Evolutionary conservation across 1,284 basidiomycete species (phyloP).

Genomic region (Sporisorium exsertum): DNA sequence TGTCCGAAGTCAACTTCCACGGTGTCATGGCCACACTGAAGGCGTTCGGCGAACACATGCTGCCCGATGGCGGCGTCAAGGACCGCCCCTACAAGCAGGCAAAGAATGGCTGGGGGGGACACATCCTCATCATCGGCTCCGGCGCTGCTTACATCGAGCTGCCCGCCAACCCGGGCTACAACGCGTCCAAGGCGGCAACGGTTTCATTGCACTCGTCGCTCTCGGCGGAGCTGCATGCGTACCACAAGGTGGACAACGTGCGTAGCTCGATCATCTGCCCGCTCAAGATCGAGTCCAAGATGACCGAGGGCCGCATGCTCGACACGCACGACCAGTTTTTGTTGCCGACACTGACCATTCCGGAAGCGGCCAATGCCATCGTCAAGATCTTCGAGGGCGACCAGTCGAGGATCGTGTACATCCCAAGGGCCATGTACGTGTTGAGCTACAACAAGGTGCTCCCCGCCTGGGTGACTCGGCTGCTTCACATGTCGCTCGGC

Average conservation of each 20-base stretch:
- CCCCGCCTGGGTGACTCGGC: constrained; percentile 34
- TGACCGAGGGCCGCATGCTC: constrained; percentile 57
- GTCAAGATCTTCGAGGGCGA: constrained; percentile 50
- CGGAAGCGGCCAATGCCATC: constrained; percentile 49
- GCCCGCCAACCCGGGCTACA: constrained; percentile 52
- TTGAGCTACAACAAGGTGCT: constrained; percentile 39
- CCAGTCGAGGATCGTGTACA: constrained; percentile 42
- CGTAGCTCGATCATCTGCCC: constrained; percentile 55
- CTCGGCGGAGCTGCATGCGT: constrained; percentile 45
- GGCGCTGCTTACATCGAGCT: constrained; percentile 54
- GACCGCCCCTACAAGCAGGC: constrained; percentile 43
- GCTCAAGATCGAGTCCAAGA: constrained; percentile 56
- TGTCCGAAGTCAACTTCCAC: constrained; percentile 54
- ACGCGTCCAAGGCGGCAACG: constrained; percentile 54
- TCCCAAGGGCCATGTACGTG: constrained; percentile 40
- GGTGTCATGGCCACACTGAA: constrained; percentile 51
- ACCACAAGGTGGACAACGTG: constrained; percentile 55
- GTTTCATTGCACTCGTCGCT: constrained; percentile 49
- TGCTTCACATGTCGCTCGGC: constrained; percentile 13
- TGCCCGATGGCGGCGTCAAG: constrained; percentile 46
- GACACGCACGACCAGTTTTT: constrained; percentile 53
- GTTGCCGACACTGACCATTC: constrained; percentile 53
- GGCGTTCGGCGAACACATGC: constrained; percentile 58
- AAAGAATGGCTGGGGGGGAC: constrained; percentile 54
- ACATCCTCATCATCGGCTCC: constrained; percentile 55